phyloP scores from a whole-genome alignment of 2,329 filamentous ascomycete genomes.

The Fonsecaea pedrosoi region DNA sequence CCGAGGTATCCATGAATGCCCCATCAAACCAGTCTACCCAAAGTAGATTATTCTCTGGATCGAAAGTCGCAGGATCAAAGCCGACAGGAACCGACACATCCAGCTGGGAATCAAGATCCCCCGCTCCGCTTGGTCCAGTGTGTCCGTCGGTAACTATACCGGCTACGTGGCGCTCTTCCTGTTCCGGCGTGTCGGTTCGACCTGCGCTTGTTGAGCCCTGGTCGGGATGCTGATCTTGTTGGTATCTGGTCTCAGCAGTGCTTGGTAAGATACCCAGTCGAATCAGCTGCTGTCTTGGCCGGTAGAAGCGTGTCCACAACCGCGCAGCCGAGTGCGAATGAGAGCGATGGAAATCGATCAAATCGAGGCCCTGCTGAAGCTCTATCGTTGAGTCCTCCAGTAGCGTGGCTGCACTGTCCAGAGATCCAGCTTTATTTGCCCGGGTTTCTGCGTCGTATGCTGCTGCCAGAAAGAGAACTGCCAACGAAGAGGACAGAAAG shows the following conservation, averaged over 20 bases:
- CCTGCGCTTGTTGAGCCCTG: background rate
- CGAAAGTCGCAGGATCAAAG: background rate
- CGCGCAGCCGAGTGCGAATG: conserved; percentile 14
- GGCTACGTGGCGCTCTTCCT: background rate
- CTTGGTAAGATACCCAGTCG: conserved; percentile 15
- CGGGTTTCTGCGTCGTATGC: conserved; percentile 21
- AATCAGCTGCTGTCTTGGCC: conserved; percentile 18
- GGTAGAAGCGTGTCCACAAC: conserved; percentile 17
- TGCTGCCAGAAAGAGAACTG: conserved; percentile 22
- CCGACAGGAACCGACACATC: background rate
- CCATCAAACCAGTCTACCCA: conserved; percentile 20
- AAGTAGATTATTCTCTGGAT: conserved; percentile 5
- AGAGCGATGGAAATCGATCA: conserved; percentile 15
- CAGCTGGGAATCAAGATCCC: background rate
- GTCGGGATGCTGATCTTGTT: background rate
- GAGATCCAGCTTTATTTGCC: background rate
- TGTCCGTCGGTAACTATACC: background rate
- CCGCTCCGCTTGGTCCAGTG: background rate
- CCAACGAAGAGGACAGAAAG: conserved; percentile 18
- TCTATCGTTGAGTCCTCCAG: conserved; percentile 7
- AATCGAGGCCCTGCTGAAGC: conserved; percentile 20
- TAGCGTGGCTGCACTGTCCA: conserved; percentile 1
- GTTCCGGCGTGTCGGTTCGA: background rate
- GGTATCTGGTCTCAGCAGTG: background rate
- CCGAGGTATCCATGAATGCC: conserved; percentile 17